Base-by-base conservation (phyloP, 345 rosid species). In the Turnera subulata region DNA sequence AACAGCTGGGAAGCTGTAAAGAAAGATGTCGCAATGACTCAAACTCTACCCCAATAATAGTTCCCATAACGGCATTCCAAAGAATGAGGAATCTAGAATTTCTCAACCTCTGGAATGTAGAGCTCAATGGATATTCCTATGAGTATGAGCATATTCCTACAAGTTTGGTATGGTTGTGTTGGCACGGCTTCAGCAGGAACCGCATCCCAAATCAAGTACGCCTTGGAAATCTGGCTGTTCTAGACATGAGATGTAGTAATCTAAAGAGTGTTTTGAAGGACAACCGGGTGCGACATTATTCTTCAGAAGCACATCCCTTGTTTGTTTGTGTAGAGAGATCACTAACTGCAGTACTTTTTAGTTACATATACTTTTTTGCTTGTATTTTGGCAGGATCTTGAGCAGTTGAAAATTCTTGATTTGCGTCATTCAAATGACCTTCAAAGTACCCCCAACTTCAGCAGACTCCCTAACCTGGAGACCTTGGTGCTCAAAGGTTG, bases 401-500 rank as follows among this genome's bases (percentile, higher is more conserved):
- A 18, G 11, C 51, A 18, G 37, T 4, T 68, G 51, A 62, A 46
- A 51, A n/a, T 61, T 54, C 59, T 68, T 22, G n/a, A 62, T 20
- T 67, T 68, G n/a, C 29, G 67, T 1, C 55, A 50, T 58, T 68
- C 67, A 2, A 58, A 47, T 23, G 35, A 17, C 15, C 66, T 68
- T 23, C 39, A 49, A 9, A 40, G 26, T 21, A 62, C 61, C 22
- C 62, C 67, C 2, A 42, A 55, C 46, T 68, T 61, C 44, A 12
- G 23, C 25, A 43, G 58, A 33, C 64, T 68, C 0, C 73, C 47
- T 7, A 29, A 22, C 19, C 63, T 68, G 21, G 61, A 68, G 50
- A 68, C 20, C 62, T 16, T 68, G 52, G 46, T 62, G 23, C 73
- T 68, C 16, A 49, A 56, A 56, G 73, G 61, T 20, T 68, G 73